Evolutionary conservation across 768 basidiomycete species (phyloP), one percentile per base, ranked within the genome.

Genomic region (Boletus rubropictus): DNA sequence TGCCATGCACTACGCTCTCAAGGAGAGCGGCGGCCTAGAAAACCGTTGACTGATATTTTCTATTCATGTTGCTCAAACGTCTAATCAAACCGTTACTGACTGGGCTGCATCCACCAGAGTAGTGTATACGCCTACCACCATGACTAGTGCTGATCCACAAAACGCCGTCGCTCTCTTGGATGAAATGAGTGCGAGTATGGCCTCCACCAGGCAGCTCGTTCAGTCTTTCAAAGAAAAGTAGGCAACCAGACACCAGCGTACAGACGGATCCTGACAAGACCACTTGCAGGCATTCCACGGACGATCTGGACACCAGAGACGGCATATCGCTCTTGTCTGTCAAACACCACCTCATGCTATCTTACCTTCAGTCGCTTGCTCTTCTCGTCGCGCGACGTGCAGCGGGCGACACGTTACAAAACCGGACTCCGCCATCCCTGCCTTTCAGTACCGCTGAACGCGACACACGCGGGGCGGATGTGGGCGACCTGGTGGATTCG

Each of bases 291-390:
- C 54, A 61, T 25, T 47, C 48, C 20, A 52, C 68, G 3, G 54
- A 68, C 22, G 69, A 72, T 25, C 45, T 79, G 27, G 74, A 86
- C 51, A 78, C 75, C 10, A 76, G 73, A 57, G 77, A 89, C 25
- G 96, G 96, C 32, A 90, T 99, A 51, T 97, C 96, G 0, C 74
- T 99, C 5, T 74, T 99, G 20, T 87, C 89, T 10, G 69, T 93
- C 41, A 94, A 96, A 68, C 86, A 93, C 55, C 80, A 92, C 44
- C 65, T 88, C 18, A 75, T 96, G 50, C 67, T 97, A 3, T 84
- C 84, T 2, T 95, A 96, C 64, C 71, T 96, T 9, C 91, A 92
- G 48, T 84, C 89, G 12, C 73, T 96, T 32, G 74, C 81, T 27
- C 77, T 95, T 35, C 66, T 95, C 41, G 72, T 80, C 24, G 73